A percentile compares a stretch with the other conserved stretches of the same genome.
Evolutionary conservation across 257 asterid species (phyloP).

Genomic region (Nicotiana attenuata): DNA sequence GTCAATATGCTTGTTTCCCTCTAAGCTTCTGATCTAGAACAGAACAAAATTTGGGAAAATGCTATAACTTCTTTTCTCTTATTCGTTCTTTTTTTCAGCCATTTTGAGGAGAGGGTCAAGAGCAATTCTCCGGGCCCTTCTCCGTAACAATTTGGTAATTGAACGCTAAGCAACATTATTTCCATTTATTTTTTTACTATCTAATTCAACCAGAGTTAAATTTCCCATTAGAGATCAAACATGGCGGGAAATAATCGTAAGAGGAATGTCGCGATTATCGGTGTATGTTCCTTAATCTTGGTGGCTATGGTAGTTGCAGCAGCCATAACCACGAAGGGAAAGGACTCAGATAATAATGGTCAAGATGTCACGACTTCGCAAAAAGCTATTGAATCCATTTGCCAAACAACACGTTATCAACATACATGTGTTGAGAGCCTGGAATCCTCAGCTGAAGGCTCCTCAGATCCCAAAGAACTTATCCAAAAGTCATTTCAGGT

Average conservation of each 20-base stretch:
- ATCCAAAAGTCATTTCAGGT: slow-evolving; percentile 45
- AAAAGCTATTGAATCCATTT: slow-evolving; percentile 56
- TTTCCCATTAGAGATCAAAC: neutral
- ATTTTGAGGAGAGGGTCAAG: slow-evolving; percentile 17
- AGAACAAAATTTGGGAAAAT: neutral
- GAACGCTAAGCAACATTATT: neutral
- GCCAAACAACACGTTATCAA: slow-evolving; percentile 63
- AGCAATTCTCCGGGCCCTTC: slow-evolving; percentile 15
- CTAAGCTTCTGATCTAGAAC: slow-evolving; percentile 9
- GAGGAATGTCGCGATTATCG: slow-evolving; percentile 34
- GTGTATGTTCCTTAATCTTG: slow-evolving; percentile 38
- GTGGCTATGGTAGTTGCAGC: slow-evolving; percentile 59
- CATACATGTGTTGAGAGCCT: slow-evolving; percentile 48
- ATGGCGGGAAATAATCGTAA: slow-evolving; percentile 41
- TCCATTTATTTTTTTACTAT: neutral
- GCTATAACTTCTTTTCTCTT: neutral
- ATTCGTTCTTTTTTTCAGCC: neutral
- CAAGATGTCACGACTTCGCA: slow-evolving; percentile 18
- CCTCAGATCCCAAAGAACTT: slow-evolving; percentile 64
- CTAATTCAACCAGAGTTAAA: neutral
- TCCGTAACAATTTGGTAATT: neutral
- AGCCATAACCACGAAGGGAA: slow-evolving; percentile 14
- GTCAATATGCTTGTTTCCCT: slow-evolving; percentile 5
- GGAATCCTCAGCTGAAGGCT: slow-evolving; percentile 24
- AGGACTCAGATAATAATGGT: neutral